Evolutionary conservation across 345 rosid genomes (phyloP).

Genomic region (Eucalyptus tenuipes): DNA sequence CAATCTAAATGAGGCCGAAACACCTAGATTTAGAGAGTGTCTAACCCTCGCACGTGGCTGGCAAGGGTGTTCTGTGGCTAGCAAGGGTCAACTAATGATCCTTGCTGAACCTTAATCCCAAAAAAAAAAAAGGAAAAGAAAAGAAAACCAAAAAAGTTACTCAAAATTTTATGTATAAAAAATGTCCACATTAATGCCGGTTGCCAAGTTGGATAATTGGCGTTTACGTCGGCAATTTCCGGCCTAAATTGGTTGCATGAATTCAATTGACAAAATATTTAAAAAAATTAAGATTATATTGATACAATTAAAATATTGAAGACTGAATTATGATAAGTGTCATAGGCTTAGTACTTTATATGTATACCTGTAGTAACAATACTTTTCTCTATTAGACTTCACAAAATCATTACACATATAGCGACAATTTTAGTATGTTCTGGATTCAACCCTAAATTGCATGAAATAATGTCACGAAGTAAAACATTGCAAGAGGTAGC

Average conservation of each 20-base stretch:
- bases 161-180: too few relatives aligned
- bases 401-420: neutral
- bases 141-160: too few relatives aligned
- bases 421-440: neutral
- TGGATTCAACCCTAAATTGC: neutral
- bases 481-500: neutral
- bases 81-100: neutral
- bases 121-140: too few relatives aligned
- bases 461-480: neutral
- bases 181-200: fast-evolving
- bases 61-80: too few relatives aligned
- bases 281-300: too few relatives aligned
- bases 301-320: too few relatives aligned
- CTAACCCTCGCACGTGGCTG: neutral
- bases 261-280: fast-evolving
- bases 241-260: fast-evolving
- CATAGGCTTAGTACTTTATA: too few relatives aligned
- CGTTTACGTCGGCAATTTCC: fast-evolving
- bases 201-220: fast-evolving
- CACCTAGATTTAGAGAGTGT: neutral
- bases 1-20: fast-evolving
- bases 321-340: fast-evolving
- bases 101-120: neutral
- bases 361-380: neutral
- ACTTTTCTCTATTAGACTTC: neutral